A percentile compares a stretch with the other conserved stretches of the same genome.
Evolutionary conservation across 2,329 filamentous ascomycete species (phyloP).

Genomic region (Aspergillus luchuensis): DNA sequence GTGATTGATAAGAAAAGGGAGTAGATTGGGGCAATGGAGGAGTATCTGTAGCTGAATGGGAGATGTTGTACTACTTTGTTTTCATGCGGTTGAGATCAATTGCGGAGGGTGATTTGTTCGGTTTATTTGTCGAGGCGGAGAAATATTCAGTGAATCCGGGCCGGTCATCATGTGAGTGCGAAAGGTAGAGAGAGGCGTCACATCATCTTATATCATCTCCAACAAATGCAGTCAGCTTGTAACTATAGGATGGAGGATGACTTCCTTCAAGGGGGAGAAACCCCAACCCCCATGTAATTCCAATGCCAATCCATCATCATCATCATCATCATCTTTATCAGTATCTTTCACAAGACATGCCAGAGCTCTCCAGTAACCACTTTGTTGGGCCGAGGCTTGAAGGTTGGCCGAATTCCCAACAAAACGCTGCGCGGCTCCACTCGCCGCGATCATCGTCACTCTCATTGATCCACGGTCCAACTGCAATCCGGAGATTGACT

Average conservation of each 20-base stretch:
- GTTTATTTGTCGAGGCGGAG: background rate
- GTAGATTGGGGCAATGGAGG: background rate
- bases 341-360: slow-evolving; percentile 10
- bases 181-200: too few species aligned
- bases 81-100: background rate
- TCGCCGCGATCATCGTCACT: background rate
- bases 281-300: too few species aligned
- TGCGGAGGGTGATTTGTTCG: too few species aligned
- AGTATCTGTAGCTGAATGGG: background rate
- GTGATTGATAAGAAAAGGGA: background rate
- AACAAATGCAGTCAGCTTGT: too few species aligned
- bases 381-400: slow-evolving; percentile 20
- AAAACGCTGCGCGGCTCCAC: slow-evolving; percentile 22
- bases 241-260: too few species aligned
- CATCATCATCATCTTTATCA: background rate
- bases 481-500: slow-evolving; percentile 3
- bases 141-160: background rate
- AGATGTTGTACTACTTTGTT: background rate
- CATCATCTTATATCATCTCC: too few species aligned
- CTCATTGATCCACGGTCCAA: slow-evolving; percentile 4
- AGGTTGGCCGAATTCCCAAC: slow-evolving; percentile 14
- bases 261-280: too few species aligned
- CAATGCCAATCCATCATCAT: background rate
- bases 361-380: slow-evolving; percentile 1
- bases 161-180: background rate